A percentile compares a stretch with the other conserved stretches of the same genome.
Conservation (phyloP, 805 yeast species). For the Saccharomyces kudriavzevii region DNA sequence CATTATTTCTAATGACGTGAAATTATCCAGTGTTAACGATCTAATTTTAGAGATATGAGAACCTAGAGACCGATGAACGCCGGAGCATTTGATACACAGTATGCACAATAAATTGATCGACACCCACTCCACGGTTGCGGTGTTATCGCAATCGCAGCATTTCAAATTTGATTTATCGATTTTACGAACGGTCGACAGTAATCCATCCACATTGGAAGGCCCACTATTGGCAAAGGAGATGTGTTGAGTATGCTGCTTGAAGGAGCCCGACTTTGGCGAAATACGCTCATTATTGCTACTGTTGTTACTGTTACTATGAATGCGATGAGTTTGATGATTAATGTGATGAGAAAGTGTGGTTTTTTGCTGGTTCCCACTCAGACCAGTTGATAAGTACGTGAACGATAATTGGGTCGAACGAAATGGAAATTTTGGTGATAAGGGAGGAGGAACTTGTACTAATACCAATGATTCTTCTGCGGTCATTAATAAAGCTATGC, state of each 20-base stretch:
- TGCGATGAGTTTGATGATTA: neutral
- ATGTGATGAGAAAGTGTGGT: neutral
- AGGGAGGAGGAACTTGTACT: neutral
- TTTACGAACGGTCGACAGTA: conserved; percentile 5
- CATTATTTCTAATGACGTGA: conserved; percentile 47
- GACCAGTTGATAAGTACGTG: neutral
- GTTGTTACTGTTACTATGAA: neutral
- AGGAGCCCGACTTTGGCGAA: neutral
- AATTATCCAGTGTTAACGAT: conserved; percentile 68
- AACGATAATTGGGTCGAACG: neutral
- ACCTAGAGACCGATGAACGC: conserved; percentile 82
- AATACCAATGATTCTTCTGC: neutral
- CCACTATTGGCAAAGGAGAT: neutral
- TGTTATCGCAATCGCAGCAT: conserved; percentile 76
- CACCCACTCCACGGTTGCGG: conserved; percentile 70
- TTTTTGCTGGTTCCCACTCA: neutral
- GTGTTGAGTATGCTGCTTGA: neutral
- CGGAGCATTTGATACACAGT: conserved; percentile 78
- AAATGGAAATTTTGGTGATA: neutral
- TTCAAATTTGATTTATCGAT: conserved; percentile 44
- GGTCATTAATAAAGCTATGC: neutral
- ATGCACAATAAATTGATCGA: conserved; percentile 65
- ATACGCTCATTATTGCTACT: neutral
- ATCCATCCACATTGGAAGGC: neutral
- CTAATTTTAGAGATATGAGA: conserved; percentile 71